Percentiles rank a stretch among this genome's conserved stretches.
Evolutionary conservation across 768 basidiomycete genomes (phyloP).

Genomic region (Dictyophora rubrovolvata): DNA sequence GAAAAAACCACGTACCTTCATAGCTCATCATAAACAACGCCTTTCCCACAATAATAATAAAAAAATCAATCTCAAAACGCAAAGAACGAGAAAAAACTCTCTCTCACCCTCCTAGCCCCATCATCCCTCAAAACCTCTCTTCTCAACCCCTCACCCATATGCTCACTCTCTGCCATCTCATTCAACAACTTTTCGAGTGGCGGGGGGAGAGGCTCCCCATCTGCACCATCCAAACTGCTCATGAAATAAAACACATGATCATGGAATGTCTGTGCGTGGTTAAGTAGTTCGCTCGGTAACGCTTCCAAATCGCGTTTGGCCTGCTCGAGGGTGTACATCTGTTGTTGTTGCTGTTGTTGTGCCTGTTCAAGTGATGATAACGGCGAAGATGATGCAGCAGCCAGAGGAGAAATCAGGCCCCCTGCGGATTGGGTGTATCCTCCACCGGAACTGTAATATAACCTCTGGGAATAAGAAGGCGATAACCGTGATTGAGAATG

Average conservation of each 20-base stretch:
- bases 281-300: slow-evolving; percentile 30
- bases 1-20: slow-evolving; percentile 28
- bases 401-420: neutral
- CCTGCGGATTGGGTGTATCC: slow-evolving; percentile 3
- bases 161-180: slow-evolving; percentile 28
- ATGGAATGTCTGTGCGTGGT: slow-evolving; percentile 28
- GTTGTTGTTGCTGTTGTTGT: neutral
- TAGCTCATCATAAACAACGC: slow-evolving; percentile 34
- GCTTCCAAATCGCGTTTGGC: slow-evolving; percentile 26
- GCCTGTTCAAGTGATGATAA: neutral
- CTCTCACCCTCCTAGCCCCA: slow-evolving; percentile 32
- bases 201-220: slow-evolving; percentile 7
- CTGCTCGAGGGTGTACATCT: slow-evolving; percentile 9
- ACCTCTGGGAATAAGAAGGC: neutral
- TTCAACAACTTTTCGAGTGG: slow-evolving; percentile 28
- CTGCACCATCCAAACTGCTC: slow-evolving; percentile 9
- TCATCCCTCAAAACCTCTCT: slow-evolving; percentile 33
- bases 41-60: slow-evolving; percentile 16
- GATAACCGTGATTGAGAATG: neutral
- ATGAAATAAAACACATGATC: slow-evolving; percentile 30
- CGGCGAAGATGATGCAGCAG: neutral
- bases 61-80: neutral
- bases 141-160: slow-evolving; percentile 25
- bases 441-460: neutral
- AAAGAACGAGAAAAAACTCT: neutral